Percentiles rank a stretch among this genome's conserved stretches.
Evolutionary conservation across 2,329 filamentous ascomycete genomes (phyloP).

Genomic region (Stachybotrys elegans): DNA sequence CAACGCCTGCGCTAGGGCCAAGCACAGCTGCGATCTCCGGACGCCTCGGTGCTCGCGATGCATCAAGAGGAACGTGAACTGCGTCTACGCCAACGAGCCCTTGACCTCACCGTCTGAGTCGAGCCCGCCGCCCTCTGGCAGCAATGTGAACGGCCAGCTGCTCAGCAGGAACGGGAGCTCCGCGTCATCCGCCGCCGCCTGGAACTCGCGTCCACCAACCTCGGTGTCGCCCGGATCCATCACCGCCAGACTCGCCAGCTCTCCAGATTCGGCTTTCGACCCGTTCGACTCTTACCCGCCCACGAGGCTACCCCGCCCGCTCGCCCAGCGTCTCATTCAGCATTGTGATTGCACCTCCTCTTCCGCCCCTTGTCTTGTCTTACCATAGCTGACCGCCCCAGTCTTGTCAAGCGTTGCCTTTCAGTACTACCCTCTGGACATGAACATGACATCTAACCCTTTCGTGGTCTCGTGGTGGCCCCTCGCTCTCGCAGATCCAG

Average conservation of each 20-base stretch:
- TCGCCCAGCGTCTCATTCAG: constrained; percentile 51
- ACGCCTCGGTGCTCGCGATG: constrained; percentile 52
- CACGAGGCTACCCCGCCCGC: constrained; percentile 43
- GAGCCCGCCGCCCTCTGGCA: not conserved
- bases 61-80: constrained; percentile 38
- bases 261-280: constrained; percentile 35
- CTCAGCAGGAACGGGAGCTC: not conserved
- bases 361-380: not conserved
- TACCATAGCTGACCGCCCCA: constrained; percentile 21
- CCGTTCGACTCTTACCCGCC: constrained; percentile 53
- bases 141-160: not conserved
- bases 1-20: constrained; percentile 49
- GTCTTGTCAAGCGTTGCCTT: constrained; percentile 54
- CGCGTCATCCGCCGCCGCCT: not conserved
- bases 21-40: constrained; percentile 50
- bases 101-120: constrained; percentile 20
- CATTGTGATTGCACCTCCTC: constrained; percentile 37
- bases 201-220: no score
- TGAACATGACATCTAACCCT: constrained; percentile 47
- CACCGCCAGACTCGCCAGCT: constrained; percentile 10
- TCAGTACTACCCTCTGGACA: constrained; percentile 54
- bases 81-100: constrained; percentile 51
- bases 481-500: constrained; percentile 48
- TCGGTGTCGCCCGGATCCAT: not conserved
- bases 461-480: constrained; percentile 59